These are phyloP conservation scores for Xylariales sp. DNA, from an alignment of 2,329 filamentous ascomycete species.

Conservation along the genomic window DNA sequence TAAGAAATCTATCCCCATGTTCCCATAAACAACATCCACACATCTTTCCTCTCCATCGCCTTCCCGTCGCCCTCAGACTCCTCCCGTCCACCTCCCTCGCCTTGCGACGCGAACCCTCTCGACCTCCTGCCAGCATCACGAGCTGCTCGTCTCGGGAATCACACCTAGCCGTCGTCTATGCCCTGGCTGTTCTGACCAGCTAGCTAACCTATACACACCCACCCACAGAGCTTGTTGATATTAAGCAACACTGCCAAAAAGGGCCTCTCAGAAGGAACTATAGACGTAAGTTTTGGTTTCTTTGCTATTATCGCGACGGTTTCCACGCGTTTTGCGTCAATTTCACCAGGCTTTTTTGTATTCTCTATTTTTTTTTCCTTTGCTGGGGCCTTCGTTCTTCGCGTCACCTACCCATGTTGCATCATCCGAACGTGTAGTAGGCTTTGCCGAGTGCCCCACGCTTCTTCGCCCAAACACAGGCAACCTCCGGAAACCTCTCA, in stretches of 20 bases:
- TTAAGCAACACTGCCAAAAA: background rate
- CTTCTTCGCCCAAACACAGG: too few species aligned
- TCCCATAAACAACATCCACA: slow-evolving; percentile 6
- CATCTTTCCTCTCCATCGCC: background rate
- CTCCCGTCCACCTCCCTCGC: background rate
- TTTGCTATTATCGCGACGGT: too few species aligned
- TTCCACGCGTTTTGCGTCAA: too few species aligned
- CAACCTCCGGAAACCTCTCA: too few species aligned
- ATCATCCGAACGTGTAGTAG: too few species aligned
- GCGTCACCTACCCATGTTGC: too few species aligned
- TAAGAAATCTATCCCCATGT: slow-evolving; percentile 7
- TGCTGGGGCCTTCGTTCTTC: too few species aligned
- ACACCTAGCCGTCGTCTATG: background rate
- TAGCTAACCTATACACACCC: background rate
- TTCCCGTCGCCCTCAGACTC: background rate
- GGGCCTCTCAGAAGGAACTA: background rate
- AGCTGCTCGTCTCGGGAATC: background rate
- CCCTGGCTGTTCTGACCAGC: background rate
- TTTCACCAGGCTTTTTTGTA: too few species aligned
- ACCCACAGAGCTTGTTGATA: slow-evolving; percentile 8
- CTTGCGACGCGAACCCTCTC: too few species aligned
- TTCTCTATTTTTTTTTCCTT: too few species aligned
- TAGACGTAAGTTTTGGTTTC: slow-evolving; percentile 1
- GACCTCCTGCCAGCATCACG: too few species aligned
- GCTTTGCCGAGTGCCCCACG: too few species aligned